A percentile compares a stretch with the other conserved stretches of the same genome.
Conservation (phyloP, 441 rosid genomes). For the Metrosideros polymorpha region DNA sequence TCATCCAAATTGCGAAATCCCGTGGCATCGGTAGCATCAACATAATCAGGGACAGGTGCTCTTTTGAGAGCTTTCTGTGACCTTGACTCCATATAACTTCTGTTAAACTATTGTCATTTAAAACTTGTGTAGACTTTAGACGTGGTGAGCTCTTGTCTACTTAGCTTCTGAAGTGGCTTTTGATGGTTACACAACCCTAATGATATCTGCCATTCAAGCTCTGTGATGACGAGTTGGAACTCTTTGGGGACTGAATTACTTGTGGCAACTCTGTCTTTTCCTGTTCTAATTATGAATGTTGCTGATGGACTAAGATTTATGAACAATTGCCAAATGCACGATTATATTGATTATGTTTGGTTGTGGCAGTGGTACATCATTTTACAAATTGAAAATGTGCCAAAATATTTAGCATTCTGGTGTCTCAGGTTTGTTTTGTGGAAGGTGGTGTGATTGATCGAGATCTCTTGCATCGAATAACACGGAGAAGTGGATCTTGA, state of each 20-base stretch:
- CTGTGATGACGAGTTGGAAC: background rate
- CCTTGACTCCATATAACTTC: background rate
- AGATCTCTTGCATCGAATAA: background rate
- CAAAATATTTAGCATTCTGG: background rate
- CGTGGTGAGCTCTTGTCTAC: background rate
- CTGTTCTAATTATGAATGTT: background rate
- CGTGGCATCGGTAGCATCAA: slow-evolving; percentile 69
- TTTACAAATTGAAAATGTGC: background rate
- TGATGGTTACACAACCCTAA: background rate
- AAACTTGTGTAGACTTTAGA: background rate
- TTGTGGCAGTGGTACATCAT: background rate
- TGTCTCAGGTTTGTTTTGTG: background rate
- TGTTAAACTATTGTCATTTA: background rate
- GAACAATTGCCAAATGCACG: background rate
- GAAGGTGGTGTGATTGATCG: background rate
- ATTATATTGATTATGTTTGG: background rate
- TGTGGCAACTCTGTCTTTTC: background rate
- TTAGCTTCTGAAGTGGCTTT: background rate
- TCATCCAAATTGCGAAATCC: slow-evolving; percentile 67
- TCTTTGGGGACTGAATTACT: background rate
- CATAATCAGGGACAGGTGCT: slow-evolving; percentile 75
- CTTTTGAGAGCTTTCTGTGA: background rate
- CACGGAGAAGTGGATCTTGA: background rate
- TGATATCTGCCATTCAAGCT: background rate
- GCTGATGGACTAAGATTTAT: background rate